These are phyloP conservation scores for Ophiostoma ulmi DNA, from an alignment of 2,329 filamentous ascomycete species.

Conservation along the genomic window DNA sequence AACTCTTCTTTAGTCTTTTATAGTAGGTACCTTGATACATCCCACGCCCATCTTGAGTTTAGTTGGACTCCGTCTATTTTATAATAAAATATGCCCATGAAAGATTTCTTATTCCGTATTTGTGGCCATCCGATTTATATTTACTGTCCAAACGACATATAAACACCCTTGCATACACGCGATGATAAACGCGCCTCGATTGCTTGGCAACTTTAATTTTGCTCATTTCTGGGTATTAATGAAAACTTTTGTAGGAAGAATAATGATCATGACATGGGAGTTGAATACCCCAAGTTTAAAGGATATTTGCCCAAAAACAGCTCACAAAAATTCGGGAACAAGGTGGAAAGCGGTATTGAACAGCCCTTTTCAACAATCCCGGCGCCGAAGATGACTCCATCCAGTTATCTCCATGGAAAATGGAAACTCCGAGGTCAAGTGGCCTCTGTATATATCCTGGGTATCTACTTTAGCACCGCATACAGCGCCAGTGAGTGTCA, in stretches of 20 bases:
- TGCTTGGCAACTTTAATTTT: slow-evolving; percentile 4
- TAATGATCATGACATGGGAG: not conserved
- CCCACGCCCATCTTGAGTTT: too few species aligned
- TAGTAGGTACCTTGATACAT: too few species aligned
- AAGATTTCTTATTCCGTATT: not conserved
- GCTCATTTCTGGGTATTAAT: not conserved
- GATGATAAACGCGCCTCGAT: not conserved
- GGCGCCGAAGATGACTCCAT: not conserved
- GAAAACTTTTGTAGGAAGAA: not conserved
- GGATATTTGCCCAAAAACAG: too few species aligned
- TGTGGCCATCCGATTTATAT: not conserved
- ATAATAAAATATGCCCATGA: not conserved
- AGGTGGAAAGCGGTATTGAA: not conserved
- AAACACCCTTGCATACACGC: not conserved
- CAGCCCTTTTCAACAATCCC: not conserved
- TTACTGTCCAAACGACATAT: not conserved
- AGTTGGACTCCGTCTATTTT: not conserved
- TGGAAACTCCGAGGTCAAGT: slow-evolving; percentile 1
- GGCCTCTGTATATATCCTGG: not conserved
- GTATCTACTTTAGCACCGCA: not conserved
- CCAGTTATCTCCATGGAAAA: not conserved
- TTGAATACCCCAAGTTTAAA: not conserved
- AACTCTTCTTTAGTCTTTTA: too few species aligned
- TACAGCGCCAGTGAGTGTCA: not conserved
- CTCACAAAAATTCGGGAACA: not conserved